A percentile compares a stretch with the other conserved stretches of the same genome.
phyloP scores from a whole-genome alignment of 352 stramenopile species.

The Phytophthora europaea region DNA sequence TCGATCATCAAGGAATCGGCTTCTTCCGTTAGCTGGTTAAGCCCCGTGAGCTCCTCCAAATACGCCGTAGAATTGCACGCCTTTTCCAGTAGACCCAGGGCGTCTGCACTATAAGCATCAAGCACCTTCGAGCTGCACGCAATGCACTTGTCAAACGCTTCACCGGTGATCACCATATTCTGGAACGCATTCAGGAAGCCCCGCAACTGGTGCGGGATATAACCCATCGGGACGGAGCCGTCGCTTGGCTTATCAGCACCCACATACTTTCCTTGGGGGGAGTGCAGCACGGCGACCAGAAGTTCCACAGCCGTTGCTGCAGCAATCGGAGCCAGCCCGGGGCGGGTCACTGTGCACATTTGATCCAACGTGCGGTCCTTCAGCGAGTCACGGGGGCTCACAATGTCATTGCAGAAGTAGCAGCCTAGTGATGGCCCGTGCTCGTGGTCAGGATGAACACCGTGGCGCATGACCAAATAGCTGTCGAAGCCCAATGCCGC shows the following conservation, averaged over 20 bases:
- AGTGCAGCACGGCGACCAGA: slow-evolving; percentile 96
- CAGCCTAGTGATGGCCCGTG: slow-evolving; percentile 85
- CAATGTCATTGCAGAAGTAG: slow-evolving; percentile 99
- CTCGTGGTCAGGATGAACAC: slow-evolving; percentile 46
- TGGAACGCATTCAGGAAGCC: slow-evolving; percentile 95
- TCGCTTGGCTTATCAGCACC: slow-evolving; percentile 69
- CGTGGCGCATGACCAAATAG: slow-evolving; percentile 99
- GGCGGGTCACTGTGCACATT: slow-evolving; percentile 99
- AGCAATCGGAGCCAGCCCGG: slow-evolving; percentile 95
- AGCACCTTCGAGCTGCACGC: slow-evolving; percentile 94
- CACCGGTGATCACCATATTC: slow-evolving; percentile 82
- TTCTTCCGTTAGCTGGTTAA: slow-evolving; percentile 67
- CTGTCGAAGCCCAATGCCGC: slow-evolving; percentile 94
- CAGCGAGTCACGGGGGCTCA: slow-evolving; percentile 97
- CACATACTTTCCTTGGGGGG: slow-evolving; percentile 81
- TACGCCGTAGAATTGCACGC: slow-evolving; percentile 80
- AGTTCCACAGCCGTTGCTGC: slow-evolving; percentile 97
- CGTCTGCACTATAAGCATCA: slow-evolving; percentile 75
- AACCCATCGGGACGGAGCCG: slow-evolving; percentile 68
- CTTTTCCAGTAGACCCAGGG: slow-evolving; percentile 62
- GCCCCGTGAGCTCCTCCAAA: slow-evolving; percentile 83
- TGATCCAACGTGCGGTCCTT: slow-evolving; percentile 99
- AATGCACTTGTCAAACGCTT: slow-evolving; percentile 97
- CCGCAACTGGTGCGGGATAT: slow-evolving; percentile 96
- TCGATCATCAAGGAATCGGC: slow-evolving; percentile 75